Conservation (phyloP, 2,329 filamentous ascomycete species). For the Hirsutella thompsonii region DNA sequence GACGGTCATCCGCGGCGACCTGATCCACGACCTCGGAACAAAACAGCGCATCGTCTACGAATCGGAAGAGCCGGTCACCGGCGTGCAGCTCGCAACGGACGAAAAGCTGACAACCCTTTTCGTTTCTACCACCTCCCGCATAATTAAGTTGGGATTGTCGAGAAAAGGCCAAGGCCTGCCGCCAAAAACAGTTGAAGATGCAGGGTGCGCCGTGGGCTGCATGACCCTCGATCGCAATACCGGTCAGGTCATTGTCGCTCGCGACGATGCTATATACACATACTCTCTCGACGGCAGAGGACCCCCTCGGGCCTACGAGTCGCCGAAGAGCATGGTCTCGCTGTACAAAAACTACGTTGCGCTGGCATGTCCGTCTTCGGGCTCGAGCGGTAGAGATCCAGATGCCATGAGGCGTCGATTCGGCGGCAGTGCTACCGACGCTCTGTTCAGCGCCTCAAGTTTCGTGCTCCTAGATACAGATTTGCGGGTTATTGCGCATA, state of each 20-base stretch:
- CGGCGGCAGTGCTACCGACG: conserved; percentile 55
- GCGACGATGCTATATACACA: conserved; percentile 92
- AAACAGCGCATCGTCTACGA: conserved; percentile 93
- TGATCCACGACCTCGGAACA: conserved; percentile 89
- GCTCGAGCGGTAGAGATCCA: conserved; percentile 38
- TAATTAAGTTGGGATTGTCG: conserved; percentile 76
- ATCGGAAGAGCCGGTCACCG: conserved; percentile 91
- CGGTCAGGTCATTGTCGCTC: conserved; percentile 79
- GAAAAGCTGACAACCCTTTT: conserved; percentile 63
- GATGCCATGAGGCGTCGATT: conserved; percentile 58
- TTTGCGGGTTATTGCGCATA: conserved; percentile 78
- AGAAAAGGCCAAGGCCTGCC: conserved; percentile 83
- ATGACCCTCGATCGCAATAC: conserved; percentile 76
- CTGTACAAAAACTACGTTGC: conserved; percentile 79
- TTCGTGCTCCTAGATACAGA: conserved; percentile 90
- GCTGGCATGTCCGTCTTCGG: conserved; percentile 62
- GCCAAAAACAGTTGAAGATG: conserved; percentile 77
- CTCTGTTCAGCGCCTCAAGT: conserved; percentile 73
- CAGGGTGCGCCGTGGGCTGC: conserved; percentile 84
- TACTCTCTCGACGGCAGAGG: conserved; percentile 79
- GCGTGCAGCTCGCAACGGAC: conserved; percentile 61
- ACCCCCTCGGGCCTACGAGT: conserved; percentile 82
- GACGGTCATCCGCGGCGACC: conserved; percentile 81
- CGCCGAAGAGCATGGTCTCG: conserved; percentile 69
- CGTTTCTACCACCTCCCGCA: conserved; percentile 78